A percentile compares a stretch with the other conserved stretches of the same genome.
These are phyloP conservation scores for Gardenia jasminoides DNA, from an alignment of 257 asterid genomes.

Conservation along the genomic window DNA sequence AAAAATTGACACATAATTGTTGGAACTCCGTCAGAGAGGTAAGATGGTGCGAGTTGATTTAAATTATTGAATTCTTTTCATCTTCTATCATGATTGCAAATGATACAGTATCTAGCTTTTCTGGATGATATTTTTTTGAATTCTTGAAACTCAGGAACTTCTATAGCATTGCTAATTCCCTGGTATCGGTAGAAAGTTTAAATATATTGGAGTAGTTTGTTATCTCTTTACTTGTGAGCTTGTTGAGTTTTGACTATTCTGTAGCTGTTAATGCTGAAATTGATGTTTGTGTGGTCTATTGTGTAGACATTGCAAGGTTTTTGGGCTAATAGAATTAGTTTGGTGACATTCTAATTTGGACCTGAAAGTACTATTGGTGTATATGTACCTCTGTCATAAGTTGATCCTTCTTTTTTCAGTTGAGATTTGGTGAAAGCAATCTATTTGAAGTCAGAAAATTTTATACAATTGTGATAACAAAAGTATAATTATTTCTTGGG, in stretches of 20 bases:
- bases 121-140: neutral
- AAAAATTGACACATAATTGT: constrained; percentile 79
- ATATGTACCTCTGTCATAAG: neutral
- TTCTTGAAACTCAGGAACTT: neutral
- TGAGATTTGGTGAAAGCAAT: neutral
- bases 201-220: neutral
- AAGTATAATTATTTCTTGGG: neutral
- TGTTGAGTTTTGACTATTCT: neutral
- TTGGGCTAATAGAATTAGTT: neutral
- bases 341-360: neutral
- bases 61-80: no score
- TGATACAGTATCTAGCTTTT: neutral
- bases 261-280: neutral
- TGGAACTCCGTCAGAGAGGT: constrained; percentile 83
- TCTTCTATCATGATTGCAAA: neutral
- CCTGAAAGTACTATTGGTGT: neutral
- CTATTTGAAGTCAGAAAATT: neutral
- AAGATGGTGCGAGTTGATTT: constrained; percentile 32
- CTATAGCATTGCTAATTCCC: neutral
- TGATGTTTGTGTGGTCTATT: neutral
- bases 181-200: neutral
- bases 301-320: neutral
- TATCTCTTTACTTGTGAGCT: neutral
- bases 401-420: neutral
- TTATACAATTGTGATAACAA: neutral